Evolutionary conservation across 257 asterid genomes (phyloP).

Genomic region (Nicotiana attenuata): DNA sequence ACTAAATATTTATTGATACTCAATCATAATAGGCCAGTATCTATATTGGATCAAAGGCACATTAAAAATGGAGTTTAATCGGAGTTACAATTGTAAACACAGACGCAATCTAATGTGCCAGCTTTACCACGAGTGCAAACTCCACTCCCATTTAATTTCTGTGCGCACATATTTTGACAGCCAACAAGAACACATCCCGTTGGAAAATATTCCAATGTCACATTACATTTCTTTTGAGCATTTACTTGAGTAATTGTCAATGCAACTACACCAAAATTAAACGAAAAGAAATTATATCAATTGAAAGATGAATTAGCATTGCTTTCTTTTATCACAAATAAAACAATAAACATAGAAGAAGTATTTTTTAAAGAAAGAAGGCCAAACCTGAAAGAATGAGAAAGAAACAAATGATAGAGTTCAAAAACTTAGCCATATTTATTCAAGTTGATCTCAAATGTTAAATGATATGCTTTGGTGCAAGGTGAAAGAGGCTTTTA

Average conservation of each 20-base stretch:
- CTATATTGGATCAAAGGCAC: background rate
- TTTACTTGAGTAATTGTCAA: background rate
- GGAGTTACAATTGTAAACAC: background rate
- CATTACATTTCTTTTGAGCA: background rate
- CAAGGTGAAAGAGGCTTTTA: background rate
- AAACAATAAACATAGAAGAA: background rate
- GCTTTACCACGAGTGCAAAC: background rate
- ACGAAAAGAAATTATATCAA: background rate
- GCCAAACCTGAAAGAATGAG: slow-evolving; percentile 22
- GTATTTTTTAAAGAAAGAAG: slow-evolving; percentile 2
- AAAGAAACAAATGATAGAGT: background rate
- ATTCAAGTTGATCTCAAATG: background rate
- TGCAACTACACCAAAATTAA: background rate
- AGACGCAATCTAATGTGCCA: background rate
- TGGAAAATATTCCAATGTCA: background rate
- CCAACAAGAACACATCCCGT: background rate
- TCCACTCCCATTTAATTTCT: background rate
- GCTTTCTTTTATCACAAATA: background rate
- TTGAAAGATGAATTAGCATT: background rate
- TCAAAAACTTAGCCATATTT: background rate
- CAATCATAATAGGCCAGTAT: background rate
- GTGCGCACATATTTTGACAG: background rate
- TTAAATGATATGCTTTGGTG: background rate
- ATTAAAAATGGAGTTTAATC: background rate
- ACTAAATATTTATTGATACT: too few relatives aligned